Conservation (phyloP, 495 filamentous ascomycete genomes). For the Penicillium pulvis region DNA sequence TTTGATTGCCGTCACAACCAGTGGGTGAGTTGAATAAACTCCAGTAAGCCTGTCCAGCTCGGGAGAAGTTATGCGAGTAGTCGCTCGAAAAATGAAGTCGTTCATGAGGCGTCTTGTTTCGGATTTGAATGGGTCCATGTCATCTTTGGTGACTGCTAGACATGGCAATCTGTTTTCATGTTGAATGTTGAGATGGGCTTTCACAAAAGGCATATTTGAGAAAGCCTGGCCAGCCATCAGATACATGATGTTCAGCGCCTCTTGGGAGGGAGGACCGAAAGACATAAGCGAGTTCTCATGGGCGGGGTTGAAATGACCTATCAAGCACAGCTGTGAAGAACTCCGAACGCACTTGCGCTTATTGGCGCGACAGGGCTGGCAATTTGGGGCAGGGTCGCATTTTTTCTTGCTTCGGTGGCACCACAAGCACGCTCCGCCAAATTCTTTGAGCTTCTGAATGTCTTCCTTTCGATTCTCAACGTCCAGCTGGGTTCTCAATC, state of each 20-base stretch:
- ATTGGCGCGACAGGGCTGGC: constrained; percentile 17
- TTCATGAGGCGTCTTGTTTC: background rate
- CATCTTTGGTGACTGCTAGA: background rate
- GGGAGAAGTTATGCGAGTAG: background rate
- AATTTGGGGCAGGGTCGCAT: constrained; percentile 22
- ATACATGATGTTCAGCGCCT: constrained; percentile 7
- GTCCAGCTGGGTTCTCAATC: constrained; percentile 5
- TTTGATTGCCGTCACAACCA: constrained; percentile 11
- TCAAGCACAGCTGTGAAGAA: constrained; percentile 12
- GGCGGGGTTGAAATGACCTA: background rate
- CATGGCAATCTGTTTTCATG: background rate
- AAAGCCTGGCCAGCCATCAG: constrained; percentile 1
- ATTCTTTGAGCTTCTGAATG: constrained; percentile 17
- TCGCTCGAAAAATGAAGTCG: background rate
- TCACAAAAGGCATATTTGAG: background rate
- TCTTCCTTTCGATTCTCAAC: constrained; percentile 18
- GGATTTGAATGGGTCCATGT: background rate
- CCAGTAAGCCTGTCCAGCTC: constrained; percentile 8
- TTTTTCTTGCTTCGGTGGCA: constrained; percentile 33
- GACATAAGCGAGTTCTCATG: background rate
- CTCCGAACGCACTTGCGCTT: constrained; percentile 24
- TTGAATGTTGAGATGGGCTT: background rate
- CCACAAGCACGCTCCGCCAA: constrained; percentile 32
- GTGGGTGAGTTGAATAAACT: background rate
- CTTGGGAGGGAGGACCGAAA: constrained; percentile 4